Evolutionary conservation across 441 rosid genomes (phyloP).

Genomic region (Euphorbia schlechtendalii): DNA sequence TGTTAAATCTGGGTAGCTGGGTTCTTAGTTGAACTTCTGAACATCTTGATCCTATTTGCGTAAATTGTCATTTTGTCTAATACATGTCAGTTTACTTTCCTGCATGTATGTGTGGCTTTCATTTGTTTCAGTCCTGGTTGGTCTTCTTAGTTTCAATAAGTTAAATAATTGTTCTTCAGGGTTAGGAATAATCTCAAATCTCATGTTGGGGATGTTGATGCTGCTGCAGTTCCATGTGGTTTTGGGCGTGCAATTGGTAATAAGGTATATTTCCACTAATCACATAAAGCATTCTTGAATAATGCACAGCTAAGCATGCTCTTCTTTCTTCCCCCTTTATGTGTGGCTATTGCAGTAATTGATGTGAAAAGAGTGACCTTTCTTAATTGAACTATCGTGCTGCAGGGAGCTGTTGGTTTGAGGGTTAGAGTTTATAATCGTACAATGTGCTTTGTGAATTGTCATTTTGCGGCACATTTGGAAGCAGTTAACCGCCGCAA

Average conservation of each 20-base stretch:
- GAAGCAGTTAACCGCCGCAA: conserved; percentile 96
- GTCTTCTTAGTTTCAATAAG: conserved; percentile 23
- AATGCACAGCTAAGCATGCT: not conserved
- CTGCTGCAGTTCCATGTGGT: conserved; percentile 94
- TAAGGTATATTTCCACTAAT: conserved; percentile 40
- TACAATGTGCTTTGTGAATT: conserved; percentile 86
- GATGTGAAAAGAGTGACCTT: not conserved
- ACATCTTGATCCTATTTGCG: conserved; percentile 2
- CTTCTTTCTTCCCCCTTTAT: not conserved
- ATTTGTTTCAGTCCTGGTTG: conserved; percentile 9
- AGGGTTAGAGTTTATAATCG: conserved; percentile 87
- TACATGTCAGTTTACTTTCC: not conserved
- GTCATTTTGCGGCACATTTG: conserved; percentile 98
- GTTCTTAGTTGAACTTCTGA: not conserved
- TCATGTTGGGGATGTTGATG: conserved; percentile 87
- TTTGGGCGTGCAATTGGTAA: conserved; percentile 96
- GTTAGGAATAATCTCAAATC: conserved; percentile 77
- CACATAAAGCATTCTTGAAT: not conserved
- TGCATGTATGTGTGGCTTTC: not conserved
- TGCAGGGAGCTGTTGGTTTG: conserved; percentile 98
- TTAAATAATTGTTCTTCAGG: conserved; percentile 39
- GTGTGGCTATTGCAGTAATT: not conserved
- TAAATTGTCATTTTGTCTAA: not conserved
- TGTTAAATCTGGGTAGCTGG: not conserved
- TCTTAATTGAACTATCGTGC: conserved; percentile 3